A percentile compares a stretch with the other conserved stretches of the same genome.
phyloP scores from a whole-genome alignment of 148 eudicot genomes.

The Rhododendron mucronatum region DNA sequence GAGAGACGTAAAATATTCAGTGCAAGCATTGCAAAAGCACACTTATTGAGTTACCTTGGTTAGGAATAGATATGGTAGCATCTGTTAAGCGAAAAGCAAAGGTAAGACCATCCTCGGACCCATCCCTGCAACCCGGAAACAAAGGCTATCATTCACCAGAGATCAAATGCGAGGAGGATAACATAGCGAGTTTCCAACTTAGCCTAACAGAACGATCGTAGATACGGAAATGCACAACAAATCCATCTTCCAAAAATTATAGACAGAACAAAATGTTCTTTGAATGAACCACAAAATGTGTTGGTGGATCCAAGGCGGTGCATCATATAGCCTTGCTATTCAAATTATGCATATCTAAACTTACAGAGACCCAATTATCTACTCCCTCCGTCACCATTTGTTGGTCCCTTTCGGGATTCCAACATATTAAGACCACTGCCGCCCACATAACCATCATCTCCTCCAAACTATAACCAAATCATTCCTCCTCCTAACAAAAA shows the following conservation, averaged over 20 bases:
- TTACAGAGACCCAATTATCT: background rate
- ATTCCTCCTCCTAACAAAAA: background rate
- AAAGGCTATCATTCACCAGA: background rate
- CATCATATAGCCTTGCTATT: background rate
- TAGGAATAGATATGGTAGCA: conserved; percentile 65
- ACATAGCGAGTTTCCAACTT: background rate
- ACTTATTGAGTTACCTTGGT: conserved; percentile 57
- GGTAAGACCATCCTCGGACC: conserved; percentile 83
- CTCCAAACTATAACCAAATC: background rate
- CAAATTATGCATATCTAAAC: background rate
- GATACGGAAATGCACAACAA: background rate
- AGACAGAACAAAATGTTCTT: background rate
- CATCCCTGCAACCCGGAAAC: conserved; percentile 52
- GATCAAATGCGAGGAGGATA: background rate
- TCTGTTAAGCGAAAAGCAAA: conserved; percentile 95
- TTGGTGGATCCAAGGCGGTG: background rate
- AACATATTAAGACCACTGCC: background rate
- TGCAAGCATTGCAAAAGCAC: conserved; percentile 3
- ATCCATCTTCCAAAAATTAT: background rate
- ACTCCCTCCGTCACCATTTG: background rate
- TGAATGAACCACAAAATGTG: background rate
- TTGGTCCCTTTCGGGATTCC: background rate
- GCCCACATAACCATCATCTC: background rate
- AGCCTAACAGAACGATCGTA: background rate
- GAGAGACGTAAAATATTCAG: background rate